A percentile compares a stretch with the other conserved stretches of the same genome.
Evolutionary conservation across 2,329 filamentous ascomycete genomes (phyloP).

Genomic region (Pseudogymnoascus sp.): DNA sequence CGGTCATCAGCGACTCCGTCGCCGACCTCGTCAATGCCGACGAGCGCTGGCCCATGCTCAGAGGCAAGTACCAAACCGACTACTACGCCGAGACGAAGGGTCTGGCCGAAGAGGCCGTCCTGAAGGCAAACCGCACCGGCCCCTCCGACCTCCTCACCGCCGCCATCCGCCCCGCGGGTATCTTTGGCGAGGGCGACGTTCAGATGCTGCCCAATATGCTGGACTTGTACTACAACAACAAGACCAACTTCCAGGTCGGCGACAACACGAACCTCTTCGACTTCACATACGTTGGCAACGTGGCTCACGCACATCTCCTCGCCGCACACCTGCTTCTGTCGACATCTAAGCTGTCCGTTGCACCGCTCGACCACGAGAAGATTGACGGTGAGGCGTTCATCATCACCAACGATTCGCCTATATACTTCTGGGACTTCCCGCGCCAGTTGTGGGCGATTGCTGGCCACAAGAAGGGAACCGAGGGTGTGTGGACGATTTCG

Average conservation of each 20-base stretch:
- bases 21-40: slow-evolving; percentile 76
- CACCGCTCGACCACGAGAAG: slow-evolving; percentile 62
- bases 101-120: slow-evolving; percentile 72
- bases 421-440: slow-evolving; percentile 88
- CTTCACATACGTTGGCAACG: slow-evolving; percentile 63
- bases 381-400: slow-evolving; percentile 85
- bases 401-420: slow-evolving; percentile 80
- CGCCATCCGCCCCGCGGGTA: slow-evolving; percentile 76
- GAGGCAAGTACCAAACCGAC: slow-evolving; percentile 62
- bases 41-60: slow-evolving; percentile 72
- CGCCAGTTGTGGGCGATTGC: slow-evolving; percentile 66
- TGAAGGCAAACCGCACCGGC: slow-evolving; percentile 62
- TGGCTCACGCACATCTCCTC: slow-evolving; percentile 74
- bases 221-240: slow-evolving; percentile 58
- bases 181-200: slow-evolving; percentile 84
- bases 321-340: slow-evolving; percentile 54
- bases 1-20: slow-evolving; percentile 75
- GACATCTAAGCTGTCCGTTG: slow-evolving; percentile 32
- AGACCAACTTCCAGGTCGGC: slow-evolving; percentile 75
- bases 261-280: slow-evolving; percentile 64
- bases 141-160: slow-evolving; percentile 62
- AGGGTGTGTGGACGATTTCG: slow-evolving; percentile 49
- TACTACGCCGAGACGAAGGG: slow-evolving; percentile 91
- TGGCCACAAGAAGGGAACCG: slow-evolving; percentile 44
- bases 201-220: slow-evolving; percentile 69